Evolutionary conservation across 176 grass and related monocot species (phyloP).

Genomic region (Avena eriantha): DNA sequence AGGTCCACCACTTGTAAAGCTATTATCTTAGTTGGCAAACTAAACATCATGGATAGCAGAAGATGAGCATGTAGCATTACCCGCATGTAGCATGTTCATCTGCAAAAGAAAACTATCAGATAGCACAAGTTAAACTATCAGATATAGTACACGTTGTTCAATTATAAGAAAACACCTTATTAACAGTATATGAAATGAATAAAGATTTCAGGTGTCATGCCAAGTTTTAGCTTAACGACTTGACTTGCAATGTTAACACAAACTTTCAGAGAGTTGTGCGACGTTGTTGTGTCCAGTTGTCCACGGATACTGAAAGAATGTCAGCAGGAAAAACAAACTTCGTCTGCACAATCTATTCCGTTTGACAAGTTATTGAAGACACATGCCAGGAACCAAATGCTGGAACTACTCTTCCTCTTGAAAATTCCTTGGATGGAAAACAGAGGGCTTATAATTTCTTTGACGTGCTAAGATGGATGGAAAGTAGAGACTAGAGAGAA

Average conservation of each 20-base stretch:
- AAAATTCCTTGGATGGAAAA: not conserved
- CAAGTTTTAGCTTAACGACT: not conserved
- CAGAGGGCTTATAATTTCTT: not conserved
- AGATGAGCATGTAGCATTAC: not conserved
- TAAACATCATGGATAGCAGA: not conserved
- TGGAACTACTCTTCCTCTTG: not conserved
- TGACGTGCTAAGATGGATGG: not conserved
- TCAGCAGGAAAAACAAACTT: not conserved
- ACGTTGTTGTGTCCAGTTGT: not conserved
- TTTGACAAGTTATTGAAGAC: not conserved
- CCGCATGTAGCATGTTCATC: not conserved
- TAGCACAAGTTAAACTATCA: not conserved
- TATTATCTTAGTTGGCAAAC: not conserved
- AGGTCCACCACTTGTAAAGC: not conserved
- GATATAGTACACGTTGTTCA: no score
- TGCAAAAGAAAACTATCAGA: not conserved
- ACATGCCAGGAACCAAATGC: not conserved
- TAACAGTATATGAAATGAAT: not conserved
- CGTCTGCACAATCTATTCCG: not conserved
- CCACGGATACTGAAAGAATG: not conserved
- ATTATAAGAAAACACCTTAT: not conserved
- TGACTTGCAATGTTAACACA: not conserved
- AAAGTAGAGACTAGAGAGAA: not conserved
- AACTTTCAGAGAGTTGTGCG: not conserved
- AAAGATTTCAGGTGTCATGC: not conserved